phyloP scores from a whole-genome alignment of 768 basidiomycete species.

The Xerocomus brunneocitrinus region DNA sequence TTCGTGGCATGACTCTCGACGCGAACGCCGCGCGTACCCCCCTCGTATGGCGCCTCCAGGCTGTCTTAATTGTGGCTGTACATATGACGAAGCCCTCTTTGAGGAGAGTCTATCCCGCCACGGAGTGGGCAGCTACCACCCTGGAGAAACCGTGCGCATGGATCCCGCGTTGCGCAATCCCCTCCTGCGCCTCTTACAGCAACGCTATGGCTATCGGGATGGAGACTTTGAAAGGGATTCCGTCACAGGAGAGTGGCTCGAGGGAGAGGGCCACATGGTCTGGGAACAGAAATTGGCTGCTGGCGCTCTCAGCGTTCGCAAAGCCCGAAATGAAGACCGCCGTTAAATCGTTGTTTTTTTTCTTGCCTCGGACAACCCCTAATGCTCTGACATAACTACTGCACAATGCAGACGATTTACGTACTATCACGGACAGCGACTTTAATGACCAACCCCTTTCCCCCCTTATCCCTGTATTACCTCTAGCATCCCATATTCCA shows the following conservation, averaged over 20 bases:
- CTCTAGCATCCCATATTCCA: constrained; percentile 17
- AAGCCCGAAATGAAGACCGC: constrained; percentile 36
- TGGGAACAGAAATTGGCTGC: constrained; percentile 59
- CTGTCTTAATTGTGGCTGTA: constrained; percentile 82
- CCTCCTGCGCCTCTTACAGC: constrained; percentile 63
- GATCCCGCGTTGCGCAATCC: constrained; percentile 83
- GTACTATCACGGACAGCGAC: constrained; percentile 21
- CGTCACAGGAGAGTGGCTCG: constrained; percentile 59
- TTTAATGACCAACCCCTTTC: constrained; percentile 14
- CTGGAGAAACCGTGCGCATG: constrained; percentile 84
- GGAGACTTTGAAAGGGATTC: constrained; percentile 81
- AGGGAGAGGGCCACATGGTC: constrained; percentile 54
- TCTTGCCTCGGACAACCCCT: neutral
- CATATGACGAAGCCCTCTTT: constrained; percentile 79
- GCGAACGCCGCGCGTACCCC: constrained; percentile 72
- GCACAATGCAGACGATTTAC: constrained; percentile 20
- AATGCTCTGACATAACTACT: constrained; percentile 12
- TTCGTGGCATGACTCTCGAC: constrained; percentile 86
- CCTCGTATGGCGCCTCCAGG: constrained; percentile 78
- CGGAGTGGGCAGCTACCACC: constrained; percentile 75
- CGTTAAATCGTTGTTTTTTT: constrained; percentile 23
- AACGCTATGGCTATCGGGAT: constrained; percentile 74
- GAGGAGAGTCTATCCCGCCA: constrained; percentile 81
- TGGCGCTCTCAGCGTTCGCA: constrained; percentile 35
- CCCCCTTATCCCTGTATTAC: constrained; percentile 16